These are phyloP conservation scores for Penicillium sp. DNA, from an alignment of 2,329 filamentous ascomycete genomes.

Conservation along the genomic window DNA sequence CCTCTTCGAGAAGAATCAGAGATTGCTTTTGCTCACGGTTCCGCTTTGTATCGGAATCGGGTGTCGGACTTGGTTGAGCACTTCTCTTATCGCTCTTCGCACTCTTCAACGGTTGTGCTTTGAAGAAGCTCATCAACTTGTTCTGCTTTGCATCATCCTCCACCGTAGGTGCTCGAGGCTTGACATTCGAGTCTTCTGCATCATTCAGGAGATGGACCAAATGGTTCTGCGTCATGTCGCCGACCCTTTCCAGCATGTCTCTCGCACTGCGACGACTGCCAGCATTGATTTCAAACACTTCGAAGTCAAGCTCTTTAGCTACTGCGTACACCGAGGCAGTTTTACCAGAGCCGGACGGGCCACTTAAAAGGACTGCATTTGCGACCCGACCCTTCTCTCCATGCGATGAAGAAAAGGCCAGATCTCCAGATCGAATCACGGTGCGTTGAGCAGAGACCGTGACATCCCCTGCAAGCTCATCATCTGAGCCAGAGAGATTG, in stretches of 20 bases:
- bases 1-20: constrained; percentile 87
- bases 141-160: constrained; percentile 66
- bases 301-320: constrained; percentile 85
- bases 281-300: constrained; percentile 91
- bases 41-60: constrained; percentile 32
- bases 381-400: constrained; percentile 49
- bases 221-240: constrained; percentile 96
- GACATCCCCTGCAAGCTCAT: constrained; percentile 39
- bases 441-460: constrained; percentile 37
- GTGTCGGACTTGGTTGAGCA: constrained; percentile 20
- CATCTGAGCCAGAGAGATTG: constrained; percentile 60
- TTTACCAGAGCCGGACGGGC: constrained; percentile 85
- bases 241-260: constrained; percentile 85
- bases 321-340: constrained; percentile 88
- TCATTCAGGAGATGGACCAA: constrained; percentile 59
- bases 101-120: constrained; percentile 43
- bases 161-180: constrained; percentile 41
- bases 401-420: constrained; percentile 31
- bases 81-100: constrained; percentile 17
- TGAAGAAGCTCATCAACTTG: constrained; percentile 78
- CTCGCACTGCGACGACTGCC: constrained; percentile 77
- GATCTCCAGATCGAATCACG: constrained; percentile 40
- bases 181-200: constrained; percentile 23
- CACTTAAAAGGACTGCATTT: constrained; percentile 84
- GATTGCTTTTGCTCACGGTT: constrained; percentile 72